A percentile compares a stretch with the other conserved stretches of the same genome.
Evolutionary conservation across 257 asterid genomes (phyloP).

Genomic region (Penstemon davidsonii): DNA sequence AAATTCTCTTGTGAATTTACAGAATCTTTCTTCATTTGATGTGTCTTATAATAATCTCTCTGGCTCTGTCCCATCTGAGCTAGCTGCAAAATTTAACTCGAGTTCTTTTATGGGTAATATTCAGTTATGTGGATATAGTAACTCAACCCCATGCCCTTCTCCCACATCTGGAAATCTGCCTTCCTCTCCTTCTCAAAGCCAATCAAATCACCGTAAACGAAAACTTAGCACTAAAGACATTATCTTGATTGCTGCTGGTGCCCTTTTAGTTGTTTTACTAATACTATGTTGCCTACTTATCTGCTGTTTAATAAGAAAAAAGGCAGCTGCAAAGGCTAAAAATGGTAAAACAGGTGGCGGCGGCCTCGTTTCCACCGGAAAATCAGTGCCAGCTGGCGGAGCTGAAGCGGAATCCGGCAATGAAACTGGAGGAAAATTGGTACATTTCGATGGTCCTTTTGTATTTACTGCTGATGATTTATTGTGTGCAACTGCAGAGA

Average conservation of each 20-base stretch:
- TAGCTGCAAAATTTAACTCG: conserved; percentile 70
- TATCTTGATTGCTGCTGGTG: conserved; percentile 48
- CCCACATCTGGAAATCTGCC: conserved; percentile 44
- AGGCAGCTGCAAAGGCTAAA: conserved; percentile 28
- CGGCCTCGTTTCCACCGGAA: conserved; percentile 24
- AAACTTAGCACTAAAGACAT: conserved; percentile 50
- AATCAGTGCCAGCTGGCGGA: conserved; percentile 35
- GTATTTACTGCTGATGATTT: conserved; percentile 88
- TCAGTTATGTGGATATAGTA: conserved; percentile 76
- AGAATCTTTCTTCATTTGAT: conserved; percentile 54
- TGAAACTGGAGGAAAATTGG: conserved; percentile 87
- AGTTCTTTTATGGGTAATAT: conserved; percentile 71
- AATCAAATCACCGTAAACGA: conserved; percentile 23
- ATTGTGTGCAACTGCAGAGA: conserved; percentile 92
- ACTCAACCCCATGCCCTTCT: conserved; percentile 56
- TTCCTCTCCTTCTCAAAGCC: conserved; percentile 42
- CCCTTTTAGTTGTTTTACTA: conserved; percentile 41
- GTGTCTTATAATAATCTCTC: conserved; percentile 81
- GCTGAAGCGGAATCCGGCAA: conserved; percentile 48
- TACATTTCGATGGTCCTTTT: conserved; percentile 87
- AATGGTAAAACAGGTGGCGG: conserved; percentile 29
- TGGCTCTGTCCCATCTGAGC: conserved; percentile 62
- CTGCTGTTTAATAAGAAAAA: conserved; percentile 49
- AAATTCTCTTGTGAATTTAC: conserved; percentile 39
- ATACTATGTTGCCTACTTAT: conserved; percentile 42